Conservation (phyloP, 768 basidiomycete species). For the Xerocomus potaroensis region DNA sequence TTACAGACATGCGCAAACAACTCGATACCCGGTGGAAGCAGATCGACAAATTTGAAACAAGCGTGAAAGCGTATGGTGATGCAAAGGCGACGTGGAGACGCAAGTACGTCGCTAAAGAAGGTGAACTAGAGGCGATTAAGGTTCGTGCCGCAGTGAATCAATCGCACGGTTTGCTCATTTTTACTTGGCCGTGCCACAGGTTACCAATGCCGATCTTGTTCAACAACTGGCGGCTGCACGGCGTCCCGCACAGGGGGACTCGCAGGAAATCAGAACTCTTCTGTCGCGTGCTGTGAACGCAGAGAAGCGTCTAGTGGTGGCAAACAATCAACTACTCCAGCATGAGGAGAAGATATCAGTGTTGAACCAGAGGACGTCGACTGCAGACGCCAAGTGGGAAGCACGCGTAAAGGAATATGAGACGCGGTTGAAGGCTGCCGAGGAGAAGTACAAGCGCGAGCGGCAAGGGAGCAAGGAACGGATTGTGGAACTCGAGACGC, state of each 20-base stretch:
- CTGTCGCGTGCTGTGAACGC: conserved; percentile 74
- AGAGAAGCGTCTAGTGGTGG: conserved; percentile 81
- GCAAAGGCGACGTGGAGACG: conserved; percentile 80
- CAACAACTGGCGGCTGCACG: conserved; percentile 62
- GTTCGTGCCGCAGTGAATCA: conserved; percentile 36
- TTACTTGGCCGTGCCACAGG: conserved; percentile 35
- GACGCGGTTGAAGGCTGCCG: conserved; percentile 69
- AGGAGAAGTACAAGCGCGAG: conserved; percentile 91
- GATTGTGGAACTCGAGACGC: conserved; percentile 63
- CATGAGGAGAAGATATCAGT: conserved; percentile 81
- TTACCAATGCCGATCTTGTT: conserved; percentile 69
- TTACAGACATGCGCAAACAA: conserved; percentile 78
- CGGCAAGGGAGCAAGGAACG: conserved; percentile 92
- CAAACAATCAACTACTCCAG: conserved; percentile 76
- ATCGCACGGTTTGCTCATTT: neutral
- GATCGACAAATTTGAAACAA: conserved; percentile 87
- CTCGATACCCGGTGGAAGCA: conserved; percentile 87
- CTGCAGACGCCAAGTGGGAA: conserved; percentile 88
- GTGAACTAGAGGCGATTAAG: conserved; percentile 86
- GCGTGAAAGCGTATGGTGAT: conserved; percentile 77
- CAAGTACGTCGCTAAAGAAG: conserved; percentile 77
- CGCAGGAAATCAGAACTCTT: conserved; percentile 68
- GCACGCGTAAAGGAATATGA: conserved; percentile 94
- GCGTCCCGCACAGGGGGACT: conserved; percentile 54
- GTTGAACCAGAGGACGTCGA: conserved; percentile 66